Evolutionary conservation across 2,329 filamentous ascomycete genomes (phyloP).

Genomic region (Stagonosporopsis cucurbitacearum): DNA sequence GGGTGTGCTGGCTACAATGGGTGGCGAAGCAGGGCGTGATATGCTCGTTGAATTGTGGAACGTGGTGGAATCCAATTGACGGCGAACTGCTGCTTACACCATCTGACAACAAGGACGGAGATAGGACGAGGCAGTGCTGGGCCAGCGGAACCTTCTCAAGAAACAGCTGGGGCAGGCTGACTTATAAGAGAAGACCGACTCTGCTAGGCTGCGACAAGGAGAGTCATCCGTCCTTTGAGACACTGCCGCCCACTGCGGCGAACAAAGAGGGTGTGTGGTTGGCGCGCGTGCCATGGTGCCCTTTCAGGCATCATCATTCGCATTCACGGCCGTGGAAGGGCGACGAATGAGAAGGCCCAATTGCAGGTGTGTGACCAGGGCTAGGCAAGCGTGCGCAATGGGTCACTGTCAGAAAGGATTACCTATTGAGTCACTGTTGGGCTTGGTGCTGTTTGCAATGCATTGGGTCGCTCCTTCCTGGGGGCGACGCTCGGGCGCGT

Average conservation of each 20-base stretch:
- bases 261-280: slow-evolving; percentile 33
- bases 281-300: slow-evolving; percentile 28
- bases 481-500: slow-evolving; percentile 17
- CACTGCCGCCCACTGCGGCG: slow-evolving; percentile 22
- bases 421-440: slow-evolving; percentile 35
- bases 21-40: slow-evolving; percentile 33
- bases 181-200: slow-evolving; percentile 30
- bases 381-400: slow-evolving; percentile 27
- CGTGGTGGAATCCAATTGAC: slow-evolving; percentile 41
- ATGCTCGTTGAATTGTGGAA: slow-evolving; percentile 40
- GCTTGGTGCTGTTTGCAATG: slow-evolving; percentile 23
- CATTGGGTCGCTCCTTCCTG: slow-evolving; percentile 24
- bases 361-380: slow-evolving; percentile 25
- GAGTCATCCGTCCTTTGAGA: slow-evolving; percentile 23
- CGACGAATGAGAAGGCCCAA: slow-evolving; percentile 39
- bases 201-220: slow-evolving; percentile 21
- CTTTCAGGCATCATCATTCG: slow-evolving; percentile 30
- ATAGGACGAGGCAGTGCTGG: slow-evolving; percentile 30
- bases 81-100: slow-evolving; percentile 37
- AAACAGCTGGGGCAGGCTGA: slow-evolving; percentile 28
- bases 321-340: slow-evolving; percentile 37
- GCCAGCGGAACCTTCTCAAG: slow-evolving; percentile 35
- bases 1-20: slow-evolving; percentile 20
- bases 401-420: slow-evolving; percentile 29
- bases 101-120: slow-evolving; percentile 33